Evolutionary conservation across 2,329 filamentous ascomycete species (phyloP), one percentile per base, ranked within the genome.

Genomic region (Dendrostoma leiphaemia): DNA sequence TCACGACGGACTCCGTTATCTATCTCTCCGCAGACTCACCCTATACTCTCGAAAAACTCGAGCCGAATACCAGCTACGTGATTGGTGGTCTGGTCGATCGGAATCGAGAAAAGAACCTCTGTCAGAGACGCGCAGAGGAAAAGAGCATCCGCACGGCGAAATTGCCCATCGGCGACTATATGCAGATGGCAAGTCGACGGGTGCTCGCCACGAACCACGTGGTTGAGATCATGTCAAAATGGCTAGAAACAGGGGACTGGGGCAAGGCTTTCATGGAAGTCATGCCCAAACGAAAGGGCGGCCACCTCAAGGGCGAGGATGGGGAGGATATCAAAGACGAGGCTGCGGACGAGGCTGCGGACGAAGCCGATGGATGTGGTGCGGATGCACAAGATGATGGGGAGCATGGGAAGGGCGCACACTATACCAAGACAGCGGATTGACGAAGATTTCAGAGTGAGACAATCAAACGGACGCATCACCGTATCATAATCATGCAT

Each of bases 161-260:
- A 67, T 71, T 99, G 52, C 94, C 94, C 0, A 97, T 99, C 63
- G 91, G 91, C n/a, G 86, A 97, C 59, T 97, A 90, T 69, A 87
- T 99, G 78, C 82, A 91, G 60, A 95, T 99, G 89, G 82, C 86
- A 53, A 92, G 88, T 63, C 84, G 94, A 29, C 84, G 88, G 63
- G 90, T 99, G 4, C 75, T 99, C 54, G 87, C 93, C 3, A 97
- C 93, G 7, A 99, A 97, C 67, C 94, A 99, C 66, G 94, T 99
- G 1, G 83, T 94, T 44, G 93, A 97, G 72, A 97, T 99, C 59
- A 96, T 99, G 90, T 74, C 96, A 43, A 86, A 85, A 61, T 99
- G 92, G 91, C 71, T 99, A 51, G 91, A 97, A 70, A 84, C 83
- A 46, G 90, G 89, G 2, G 89, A 97, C 68, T 99, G 94, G 94